Evolutionary conservation across 1,284 basidiomycete species (phyloP), one percentile per base, ranked within the genome.

Genomic region (Moesziomyces antarcticus): DNA sequence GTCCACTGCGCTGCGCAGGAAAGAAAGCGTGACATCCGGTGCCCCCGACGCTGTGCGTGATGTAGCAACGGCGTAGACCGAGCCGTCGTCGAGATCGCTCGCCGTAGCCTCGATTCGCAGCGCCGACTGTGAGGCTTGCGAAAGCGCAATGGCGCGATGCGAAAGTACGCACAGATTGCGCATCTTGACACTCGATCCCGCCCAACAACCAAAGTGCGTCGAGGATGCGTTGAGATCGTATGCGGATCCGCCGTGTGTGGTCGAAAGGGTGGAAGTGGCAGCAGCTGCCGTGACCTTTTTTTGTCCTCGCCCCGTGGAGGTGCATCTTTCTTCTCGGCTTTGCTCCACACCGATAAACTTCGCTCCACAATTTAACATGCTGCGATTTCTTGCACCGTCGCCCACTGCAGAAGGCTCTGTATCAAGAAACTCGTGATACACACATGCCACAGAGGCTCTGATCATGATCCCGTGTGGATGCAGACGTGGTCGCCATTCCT

Each of bases 151-250:
- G n/a, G 56, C 63, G 41, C 60, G 59, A 51, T 70, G 63, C n/a
- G 67, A 64, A 20, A 74, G 48, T 7, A 70, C 18, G 5, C 67
- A 60, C 20, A 74, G 60, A 40, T 74, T 74, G 24, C 72, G 67
- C 72, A 74, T 74, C 18, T 27, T 44, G 48, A 21, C 10, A 10
- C n/a, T 25, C 4, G 13, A 22, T 24, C n/a, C n/a, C 21, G 18
- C 27, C 22, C 24, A 49, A 22, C 27, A 6, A 33, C 37, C 40
- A 3, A 10, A 20, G 35, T 18, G 41, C 50, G 45, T 43, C 30
- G 30, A 33, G 30, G 13, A 33, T 10, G 30, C 30, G 30, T 9
- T 33, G 11, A 13, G 30, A 3, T 33, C 30, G 30, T 33, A 33
- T 35, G 50, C 27, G 14, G 16, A 45, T 5, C 1, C 3, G 40